phyloP scores from a whole-genome alignment of 331 rosid species.

The Pyrus hybrid region DNA sequence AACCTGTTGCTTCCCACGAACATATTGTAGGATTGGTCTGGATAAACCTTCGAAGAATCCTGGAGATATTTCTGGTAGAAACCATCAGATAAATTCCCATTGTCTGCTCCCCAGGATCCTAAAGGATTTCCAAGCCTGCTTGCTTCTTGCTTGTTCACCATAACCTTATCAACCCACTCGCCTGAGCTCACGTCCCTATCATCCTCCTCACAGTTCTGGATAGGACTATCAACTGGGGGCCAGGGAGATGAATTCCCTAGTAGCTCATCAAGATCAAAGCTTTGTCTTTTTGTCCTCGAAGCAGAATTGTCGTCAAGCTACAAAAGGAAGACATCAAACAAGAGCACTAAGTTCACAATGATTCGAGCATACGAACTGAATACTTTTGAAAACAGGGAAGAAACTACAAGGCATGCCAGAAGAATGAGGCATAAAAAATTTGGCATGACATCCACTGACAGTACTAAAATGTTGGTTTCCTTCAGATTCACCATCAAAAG shows the following conservation, averaged over 20 bases:
- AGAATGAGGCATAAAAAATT: background rate
- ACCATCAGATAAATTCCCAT: slow-evolving; percentile 51
- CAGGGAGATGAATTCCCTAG: slow-evolving; percentile 80
- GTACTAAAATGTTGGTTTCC: background rate
- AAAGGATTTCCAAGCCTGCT: slow-evolving; percentile 53
- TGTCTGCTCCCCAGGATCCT: slow-evolving; percentile 64
- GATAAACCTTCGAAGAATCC: slow-evolving; percentile 59
- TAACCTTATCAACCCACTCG: slow-evolving; percentile 95
- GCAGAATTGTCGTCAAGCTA: slow-evolving; percentile 35
- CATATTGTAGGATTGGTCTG: slow-evolving; percentile 64
- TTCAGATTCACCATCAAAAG: background rate
- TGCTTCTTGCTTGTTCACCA: slow-evolving; percentile 89
- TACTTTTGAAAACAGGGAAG: background rate
- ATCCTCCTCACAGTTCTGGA: slow-evolving; percentile 47
- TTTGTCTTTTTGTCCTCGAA: slow-evolving; percentile 47
- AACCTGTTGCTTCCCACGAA: slow-evolving; percentile 53
- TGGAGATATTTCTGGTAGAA: slow-evolving; percentile 83
- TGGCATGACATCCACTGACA: background rate
- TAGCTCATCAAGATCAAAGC: slow-evolving; percentile 82
- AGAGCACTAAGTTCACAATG: background rate
- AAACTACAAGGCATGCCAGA: background rate
- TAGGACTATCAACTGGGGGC: slow-evolving; percentile 68
- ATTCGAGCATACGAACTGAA: background rate
- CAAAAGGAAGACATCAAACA: slow-evolving; percentile 1
- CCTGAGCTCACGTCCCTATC: slow-evolving; percentile 64